Base-by-base conservation (phyloP, 495 filamentous ascomycete species). In the Trichocladium antarcticum region DNA sequence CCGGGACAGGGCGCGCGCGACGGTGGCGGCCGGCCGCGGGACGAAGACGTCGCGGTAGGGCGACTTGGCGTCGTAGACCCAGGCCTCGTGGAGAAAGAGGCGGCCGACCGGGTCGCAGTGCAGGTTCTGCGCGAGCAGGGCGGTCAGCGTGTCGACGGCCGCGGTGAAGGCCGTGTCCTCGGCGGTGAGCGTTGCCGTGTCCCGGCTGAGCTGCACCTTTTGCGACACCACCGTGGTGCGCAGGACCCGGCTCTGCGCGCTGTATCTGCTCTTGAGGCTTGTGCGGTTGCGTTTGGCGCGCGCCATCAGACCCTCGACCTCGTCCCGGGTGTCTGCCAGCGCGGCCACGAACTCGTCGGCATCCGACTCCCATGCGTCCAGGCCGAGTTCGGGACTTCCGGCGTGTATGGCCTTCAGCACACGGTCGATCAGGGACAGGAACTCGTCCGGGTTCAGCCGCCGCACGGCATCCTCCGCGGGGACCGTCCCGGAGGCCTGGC, bases 171-270 rank as follows among this genome's bases (percentile, higher is more conserved):
- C 74, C 35, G 78, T 71, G 56, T 92, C 87, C 47, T 84, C 70
- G n/a, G 83, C 69, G 0, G 85, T 82, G 10, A 96, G 68, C 19
- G 76, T 72, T 1, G 85, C 78, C 51, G 83, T 85, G 55, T 87
- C 82, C 54, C 83, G 85, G 64, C 82, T 92, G 37, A 98, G 71
- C 57, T 85, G 82, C 7, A 96, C 84, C 53, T 84, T 87, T 57
- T 95, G 86, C 40, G 86, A 84, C 19, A 95, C 78, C 15, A 95
- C 81, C 0, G 89, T 94, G 2, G 88, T 87, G 49, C 85, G 79
- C 6, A 93, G 67, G 21, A 82, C 75, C 36, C 81, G 78, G 66
- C 79, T 81, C 29, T 81, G 77, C 15, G 82, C 72, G 37, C 81
- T 80, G 57, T 93, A 83, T 57, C 82, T 82, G 63, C 84, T 93